Percentiles rank a stretch among this genome's conserved stretches.
Conservation (phyloP, 805 yeast genomes). For the Yamadazyma phyllophila region DNA sequence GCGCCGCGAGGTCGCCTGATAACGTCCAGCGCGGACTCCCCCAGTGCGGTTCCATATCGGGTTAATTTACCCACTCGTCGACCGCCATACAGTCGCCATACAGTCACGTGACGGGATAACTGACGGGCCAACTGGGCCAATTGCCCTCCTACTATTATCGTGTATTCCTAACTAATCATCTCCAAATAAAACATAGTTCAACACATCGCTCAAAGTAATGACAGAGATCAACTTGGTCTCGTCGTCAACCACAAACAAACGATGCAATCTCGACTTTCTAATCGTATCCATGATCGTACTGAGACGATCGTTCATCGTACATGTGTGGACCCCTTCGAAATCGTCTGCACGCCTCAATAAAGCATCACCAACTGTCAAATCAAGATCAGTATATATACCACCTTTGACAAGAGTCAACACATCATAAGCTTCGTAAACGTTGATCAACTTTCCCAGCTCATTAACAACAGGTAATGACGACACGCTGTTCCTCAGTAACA, state of each 20-base stretch:
- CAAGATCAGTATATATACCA: slow-evolving; percentile 87
- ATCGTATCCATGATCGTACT: slow-evolving; percentile 92
- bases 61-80: not conserved
- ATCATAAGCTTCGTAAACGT: slow-evolving; percentile 95
- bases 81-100: too few species aligned
- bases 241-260: slow-evolving; percentile 90
- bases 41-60: too few species aligned
- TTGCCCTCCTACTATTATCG: too few species aligned
- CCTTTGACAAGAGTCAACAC: slow-evolving; percentile 90
- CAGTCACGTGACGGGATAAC: too few species aligned
- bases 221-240: slow-evolving; percentile 76
- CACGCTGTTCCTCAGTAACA: slow-evolving; percentile 74
- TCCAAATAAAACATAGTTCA: slow-evolving; percentile 75
- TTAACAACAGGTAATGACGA: slow-evolving; percentile 93
- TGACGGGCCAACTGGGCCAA: not conserved
- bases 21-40: too few species aligned
- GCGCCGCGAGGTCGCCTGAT: too few species aligned
- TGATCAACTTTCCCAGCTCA: slow-evolving; percentile 61
- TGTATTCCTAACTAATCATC: slow-evolving; percentile 23
- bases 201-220: slow-evolving; percentile 86
- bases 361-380: slow-evolving; percentile 93
- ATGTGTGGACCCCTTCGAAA: slow-evolving; percentile 96
- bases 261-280: slow-evolving; percentile 83
- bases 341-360: slow-evolving; percentile 90
- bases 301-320: slow-evolving; percentile 81